Conservation (phyloP, 352 stramenopile species). For the Phytopythium helicoides region DNA sequence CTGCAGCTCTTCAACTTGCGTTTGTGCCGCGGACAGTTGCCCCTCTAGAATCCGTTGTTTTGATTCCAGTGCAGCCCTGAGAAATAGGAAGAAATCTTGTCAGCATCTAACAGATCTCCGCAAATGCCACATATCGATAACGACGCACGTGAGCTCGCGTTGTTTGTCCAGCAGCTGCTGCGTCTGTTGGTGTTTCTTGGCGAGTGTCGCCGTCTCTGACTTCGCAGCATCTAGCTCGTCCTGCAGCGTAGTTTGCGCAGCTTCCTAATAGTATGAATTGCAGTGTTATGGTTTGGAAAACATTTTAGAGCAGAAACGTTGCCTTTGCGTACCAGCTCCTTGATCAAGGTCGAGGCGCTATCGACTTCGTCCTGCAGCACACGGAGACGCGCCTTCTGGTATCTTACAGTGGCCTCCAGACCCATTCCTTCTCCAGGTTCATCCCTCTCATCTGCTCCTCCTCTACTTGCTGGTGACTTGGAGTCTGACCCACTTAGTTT, state of each 20-base stretch:
- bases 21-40: constrained; percentile 47
- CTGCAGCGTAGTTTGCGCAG: constrained; percentile 27
- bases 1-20: constrained; percentile 49
- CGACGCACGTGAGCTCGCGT: constrained; percentile 63
- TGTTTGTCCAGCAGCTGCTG: constrained; percentile 77
- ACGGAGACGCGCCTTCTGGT: constrained; percentile 70
- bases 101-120: no score
- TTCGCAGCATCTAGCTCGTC: constrained; percentile 45
- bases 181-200: constrained; percentile 65
- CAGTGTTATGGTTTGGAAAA: no score
- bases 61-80: constrained; percentile 60
- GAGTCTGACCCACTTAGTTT: no score
- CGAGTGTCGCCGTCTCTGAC: constrained; percentile 36
- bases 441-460: not conserved
- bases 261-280: constrained; percentile 25
- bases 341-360: constrained; percentile 22
- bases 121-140: no score
- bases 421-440: constrained; percentile 34
- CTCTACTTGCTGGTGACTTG: no score
- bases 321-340: constrained; percentile 42
- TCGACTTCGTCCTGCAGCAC: constrained; percentile 74
- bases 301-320: no score
- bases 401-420: constrained; percentile 59
- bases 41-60: constrained; percentile 74
- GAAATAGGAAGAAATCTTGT: no score